Base-by-base conservation (phyloP, 768 basidiomycete genomes). In the Pisolithus albus region DNA sequence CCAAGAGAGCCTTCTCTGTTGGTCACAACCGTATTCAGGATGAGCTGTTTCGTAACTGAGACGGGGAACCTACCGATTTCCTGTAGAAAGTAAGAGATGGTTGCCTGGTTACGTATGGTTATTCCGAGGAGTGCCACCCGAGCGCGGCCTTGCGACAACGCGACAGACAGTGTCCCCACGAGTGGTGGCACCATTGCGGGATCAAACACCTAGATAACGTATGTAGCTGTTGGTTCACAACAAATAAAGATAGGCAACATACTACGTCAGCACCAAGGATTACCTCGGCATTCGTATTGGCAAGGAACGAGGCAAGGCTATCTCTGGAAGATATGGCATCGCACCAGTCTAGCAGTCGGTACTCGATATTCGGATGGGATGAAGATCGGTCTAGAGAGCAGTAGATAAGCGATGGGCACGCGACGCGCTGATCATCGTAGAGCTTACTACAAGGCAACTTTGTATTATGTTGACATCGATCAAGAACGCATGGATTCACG, bases 191-290 rank as follows among this genome's bases (percentile, higher is more conserved):
- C 76, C 38, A 88, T 66, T 9, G 61, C 60, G 7, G 83, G 82
- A 58, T 88, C 85, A 59, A 82, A 90, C 6, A 86, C 80, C 87
- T 89, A 53, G 21, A 21, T 26, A 41, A 47, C n/a, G 40, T 39
- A 36, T 46, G 42, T 41, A 34, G 34, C 5, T 34, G 34, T 26
- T 11, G 4, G 30, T 32, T 15, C 28, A 28, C 30, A 47, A 38
- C 37, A 28, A 46, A 52, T 30, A 10, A 18, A 30, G 2, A 47
- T 30, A 42, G 32, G n/a, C 15, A 36, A 30, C 40, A 41, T 37
- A 58, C 79, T 44, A 89, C 72, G 61, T 92, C 88, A 39, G 88
- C 83, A 7, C 88, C 88, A 1, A 92, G 59, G 36, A 91, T 70
- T 7, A 89, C 49, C 46, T 86, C 81, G 2, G 78, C 71, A 6